Base-by-base conservation (phyloP, 169 alveolate species). In the Ichthyophthirius multifiliis region DNA sequence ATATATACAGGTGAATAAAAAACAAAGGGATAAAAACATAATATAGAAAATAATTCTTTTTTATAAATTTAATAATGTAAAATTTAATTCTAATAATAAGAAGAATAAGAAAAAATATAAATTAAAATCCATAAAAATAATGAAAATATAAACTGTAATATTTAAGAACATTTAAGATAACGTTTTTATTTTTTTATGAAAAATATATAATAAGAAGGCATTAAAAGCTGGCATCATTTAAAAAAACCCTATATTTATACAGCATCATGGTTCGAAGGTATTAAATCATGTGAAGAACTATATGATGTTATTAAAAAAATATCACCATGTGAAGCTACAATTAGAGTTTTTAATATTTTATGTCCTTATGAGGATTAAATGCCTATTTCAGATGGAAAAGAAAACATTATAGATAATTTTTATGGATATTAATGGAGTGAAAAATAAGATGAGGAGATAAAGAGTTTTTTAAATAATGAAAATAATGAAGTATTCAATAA, bases 231-330 rank as follows among this genome's bases (percentile, higher is more conserved):
- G 84, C 89, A 88, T 71, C 96, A 93, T 87, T 43, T 84, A 45
- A 88, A 84, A 43, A 86, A 85, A 16, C 94, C 94, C 1, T 88
- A 86, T 63, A 35, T 90, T 32, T 93, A 88, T 45, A 88, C 93
- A 44, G 96, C 94, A 3, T 77, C 90, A 45, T 93, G 96, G 96
- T 83, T 93, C 89, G 95, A 88, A 79, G 87, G 83, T 35, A 89
- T 93, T 0, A 86, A 90, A 35, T 84, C 74, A 37, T 76, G 89
- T 32, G 91, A 89, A 65, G 93, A 92, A 37, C 82, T 93, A 12
- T 88, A 76, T 82, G 85, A 75, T 1, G 62, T 73, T 62, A 35
- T 84, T 9, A 83, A 71, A 73, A 84, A 74, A n/a, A 78, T 88
- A 32, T 74, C 90, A 37, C 85, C 93, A 5, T 62, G 78, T 15